Conservation (phyloP, 2,329 filamentous ascomycete species). For the Colletotrichum echinochloae region DNA sequence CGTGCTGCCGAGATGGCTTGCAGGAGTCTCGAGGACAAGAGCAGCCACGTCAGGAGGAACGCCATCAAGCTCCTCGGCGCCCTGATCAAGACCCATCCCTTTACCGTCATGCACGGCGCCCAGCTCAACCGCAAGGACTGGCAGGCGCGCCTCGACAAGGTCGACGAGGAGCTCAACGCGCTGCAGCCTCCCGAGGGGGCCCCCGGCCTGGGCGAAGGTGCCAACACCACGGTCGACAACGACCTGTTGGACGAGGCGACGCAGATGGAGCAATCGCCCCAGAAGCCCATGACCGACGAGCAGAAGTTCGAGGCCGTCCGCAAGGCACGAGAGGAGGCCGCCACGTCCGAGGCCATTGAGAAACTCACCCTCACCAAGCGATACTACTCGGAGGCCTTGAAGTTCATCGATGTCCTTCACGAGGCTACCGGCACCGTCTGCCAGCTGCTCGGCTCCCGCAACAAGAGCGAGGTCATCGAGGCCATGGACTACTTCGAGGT, state of each 20-base stretch:
- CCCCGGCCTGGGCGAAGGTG: slow-evolving; percentile 76
- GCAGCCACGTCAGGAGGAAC: slow-evolving; percentile 95
- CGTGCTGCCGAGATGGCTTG: slow-evolving; percentile 88
- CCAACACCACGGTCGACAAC: slow-evolving; percentile 78
- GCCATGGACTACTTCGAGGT: slow-evolving; percentile 99
- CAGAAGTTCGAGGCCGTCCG: slow-evolving; percentile 78
- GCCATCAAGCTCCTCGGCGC: slow-evolving; percentile 92
- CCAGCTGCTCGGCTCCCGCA: slow-evolving; percentile 90
- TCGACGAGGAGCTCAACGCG: slow-evolving; percentile 84
- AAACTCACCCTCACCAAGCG: slow-evolving; percentile 89
- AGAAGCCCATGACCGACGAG: slow-evolving; percentile 79
- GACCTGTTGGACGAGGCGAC: slow-evolving; percentile 90
- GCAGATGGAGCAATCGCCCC: slow-evolving; percentile 74
- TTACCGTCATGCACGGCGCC: slow-evolving; percentile 90
- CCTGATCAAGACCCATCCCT: slow-evolving; percentile 93
- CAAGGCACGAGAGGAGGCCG: slow-evolving; percentile 87
- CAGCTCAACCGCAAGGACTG: slow-evolving; percentile 88
- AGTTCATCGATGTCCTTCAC: slow-evolving; percentile 93
- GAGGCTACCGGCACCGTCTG: slow-evolving; percentile 83
- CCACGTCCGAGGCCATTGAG: slow-evolving; percentile 87
- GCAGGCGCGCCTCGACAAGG: slow-evolving; percentile 82
- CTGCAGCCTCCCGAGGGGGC: slow-evolving; percentile 82
- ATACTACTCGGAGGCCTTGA: slow-evolving; percentile 93
- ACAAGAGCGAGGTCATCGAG: slow-evolving; percentile 98
- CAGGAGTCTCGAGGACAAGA: slow-evolving; percentile 95